Percentiles rank a stretch among this genome's conserved stretches.
phyloP scores from a whole-genome alignment of 1,284 basidiomycete genomes.

The Afroboletus lepidellus region DNA sequence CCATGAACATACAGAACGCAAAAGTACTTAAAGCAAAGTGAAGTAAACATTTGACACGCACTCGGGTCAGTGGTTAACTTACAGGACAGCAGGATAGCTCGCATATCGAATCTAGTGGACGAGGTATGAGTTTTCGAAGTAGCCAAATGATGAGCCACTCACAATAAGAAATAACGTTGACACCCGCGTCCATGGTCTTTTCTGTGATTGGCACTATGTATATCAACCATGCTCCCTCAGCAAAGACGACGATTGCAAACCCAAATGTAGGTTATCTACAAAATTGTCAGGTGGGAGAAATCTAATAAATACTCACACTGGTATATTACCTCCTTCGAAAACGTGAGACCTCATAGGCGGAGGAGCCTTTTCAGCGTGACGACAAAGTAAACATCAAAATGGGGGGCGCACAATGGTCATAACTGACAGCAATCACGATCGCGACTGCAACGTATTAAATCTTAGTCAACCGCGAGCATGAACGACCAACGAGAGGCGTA shows the following conservation, averaged over 20 bases:
- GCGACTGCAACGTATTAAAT: not conserved
- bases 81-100: not conserved
- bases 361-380: too few relatives aligned
- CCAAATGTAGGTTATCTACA: slow-evolving; percentile 1
- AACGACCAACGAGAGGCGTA: not conserved
- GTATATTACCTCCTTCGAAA: slow-evolving; percentile 2
- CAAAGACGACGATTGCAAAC: not conserved
- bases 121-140: not conserved
- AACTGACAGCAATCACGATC: not conserved
- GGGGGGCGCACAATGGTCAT: slow-evolving; percentile 5
- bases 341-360: not conserved
- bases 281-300: not conserved
- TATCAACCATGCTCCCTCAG: not conserved
- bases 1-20: not conserved
- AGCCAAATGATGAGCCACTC: not conserved
- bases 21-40: not conserved
- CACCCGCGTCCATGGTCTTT: not conserved
- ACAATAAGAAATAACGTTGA: slow-evolving; percentile 1
- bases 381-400: not conserved
- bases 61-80: not conserved
- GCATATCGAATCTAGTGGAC: not conserved
- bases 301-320: too few relatives aligned
- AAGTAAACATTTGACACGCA: not conserved
- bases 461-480: not conserved
- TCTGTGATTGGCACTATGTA: not conserved